Evolutionary conservation across 495 filamentous ascomycete genomes (phyloP).

Genomic region (Aspergillus sclerotiicarbonarius): DNA sequence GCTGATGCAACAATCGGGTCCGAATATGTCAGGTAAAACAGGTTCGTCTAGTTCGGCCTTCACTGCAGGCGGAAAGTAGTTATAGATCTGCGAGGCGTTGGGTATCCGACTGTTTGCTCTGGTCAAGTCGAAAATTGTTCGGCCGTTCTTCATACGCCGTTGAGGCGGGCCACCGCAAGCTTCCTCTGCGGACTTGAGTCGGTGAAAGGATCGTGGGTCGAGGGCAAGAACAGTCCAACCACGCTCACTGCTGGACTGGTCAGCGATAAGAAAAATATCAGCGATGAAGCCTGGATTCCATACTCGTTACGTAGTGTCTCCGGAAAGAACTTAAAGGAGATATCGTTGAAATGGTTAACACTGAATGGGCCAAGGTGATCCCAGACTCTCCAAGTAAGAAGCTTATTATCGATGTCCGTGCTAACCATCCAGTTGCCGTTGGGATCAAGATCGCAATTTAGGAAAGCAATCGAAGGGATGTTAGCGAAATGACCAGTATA

Average conservation of each 20-base stretch:
- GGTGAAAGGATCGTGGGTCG: constrained; percentile 47
- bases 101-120: constrained; percentile 22
- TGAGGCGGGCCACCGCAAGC: constrained; percentile 46
- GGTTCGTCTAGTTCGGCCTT: constrained; percentile 22
- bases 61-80: constrained; percentile 25
- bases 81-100: constrained; percentile 30
- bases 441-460: constrained; percentile 59
- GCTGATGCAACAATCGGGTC: constrained; percentile 25
- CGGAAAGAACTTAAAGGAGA: constrained; percentile 16
- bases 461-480: constrained; percentile 76
- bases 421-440: constrained; percentile 70
- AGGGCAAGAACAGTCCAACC: constrained; percentile 54
- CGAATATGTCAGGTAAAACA: constrained; percentile 32
- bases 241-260: constrained; percentile 22
- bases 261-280: neutral
- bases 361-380: constrained; percentile 30
- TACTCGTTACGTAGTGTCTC: constrained; percentile 22
- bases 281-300: neutral
- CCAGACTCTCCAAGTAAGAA: constrained; percentile 69
- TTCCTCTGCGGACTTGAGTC: constrained; percentile 29
- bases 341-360: constrained; percentile 29
- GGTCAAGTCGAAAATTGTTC: constrained; percentile 32
- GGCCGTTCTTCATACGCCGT: constrained; percentile 14
- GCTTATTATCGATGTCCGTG: constrained; percentile 66
- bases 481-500: constrained; percentile 57